Conservation (phyloP, 202 grass and related monocot species). For the Carex arenaria region DNA sequence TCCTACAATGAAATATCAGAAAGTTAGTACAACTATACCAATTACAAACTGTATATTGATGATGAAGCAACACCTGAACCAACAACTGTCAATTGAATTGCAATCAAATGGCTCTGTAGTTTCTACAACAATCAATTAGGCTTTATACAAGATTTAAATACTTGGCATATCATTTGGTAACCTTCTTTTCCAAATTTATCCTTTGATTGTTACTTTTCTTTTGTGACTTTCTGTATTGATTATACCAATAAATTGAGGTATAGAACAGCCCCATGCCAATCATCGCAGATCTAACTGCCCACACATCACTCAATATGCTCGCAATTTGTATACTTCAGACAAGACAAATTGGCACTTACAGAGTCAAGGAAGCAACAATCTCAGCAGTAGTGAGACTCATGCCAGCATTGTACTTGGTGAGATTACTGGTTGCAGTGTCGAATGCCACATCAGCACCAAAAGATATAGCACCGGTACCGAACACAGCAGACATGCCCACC, state of each 20-base stretch:
- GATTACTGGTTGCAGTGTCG: constrained; percentile 47
- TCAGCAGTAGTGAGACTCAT: constrained; percentile 21
- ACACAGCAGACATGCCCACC: constrained; percentile 72
- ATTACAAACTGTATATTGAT: neutral
- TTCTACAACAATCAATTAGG: neutral
- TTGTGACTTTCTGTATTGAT: neutral
- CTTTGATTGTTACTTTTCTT: neutral
- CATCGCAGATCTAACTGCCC: neutral
- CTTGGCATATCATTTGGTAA: neutral
- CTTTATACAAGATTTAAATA: neutral
- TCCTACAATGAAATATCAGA: constrained; percentile 21
- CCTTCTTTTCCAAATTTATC: neutral
- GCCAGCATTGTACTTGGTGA: constrained; percentile 37
- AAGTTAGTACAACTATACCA: neutral
- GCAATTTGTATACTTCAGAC: neutral
- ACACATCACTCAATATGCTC: neutral
- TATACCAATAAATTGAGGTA: neutral
- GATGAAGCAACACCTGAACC: neutral
- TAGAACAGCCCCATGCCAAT: neutral
- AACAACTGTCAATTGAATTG: neutral
- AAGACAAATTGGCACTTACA: constrained; percentile 25
- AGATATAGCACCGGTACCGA: constrained; percentile 61
- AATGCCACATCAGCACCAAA: constrained; percentile 82
- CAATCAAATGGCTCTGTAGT: neutral
- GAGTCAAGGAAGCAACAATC: constrained; percentile 28